These are phyloP conservation scores for Candida glucosophila DNA, from an alignment of 1,139 yeast genomes.

Conservation along the genomic window DNA sequence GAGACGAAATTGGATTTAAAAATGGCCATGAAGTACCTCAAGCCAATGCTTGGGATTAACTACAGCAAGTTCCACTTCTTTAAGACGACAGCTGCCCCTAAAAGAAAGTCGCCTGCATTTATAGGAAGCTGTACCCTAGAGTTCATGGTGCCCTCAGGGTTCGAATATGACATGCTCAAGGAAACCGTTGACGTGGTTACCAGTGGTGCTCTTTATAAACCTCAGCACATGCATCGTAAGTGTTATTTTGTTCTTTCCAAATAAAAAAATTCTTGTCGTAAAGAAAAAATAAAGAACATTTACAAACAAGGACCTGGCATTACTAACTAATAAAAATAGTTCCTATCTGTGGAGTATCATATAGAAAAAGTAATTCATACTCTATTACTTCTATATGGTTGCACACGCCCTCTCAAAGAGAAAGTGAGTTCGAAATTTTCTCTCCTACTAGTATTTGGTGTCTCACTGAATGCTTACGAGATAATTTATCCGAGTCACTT, in stretches of 20 bases:
- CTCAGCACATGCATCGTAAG: constrained; percentile 10
- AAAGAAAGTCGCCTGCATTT: constrained; percentile 6
- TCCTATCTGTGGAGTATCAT: constrained; percentile 13
- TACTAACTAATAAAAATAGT: constrained; percentile 8
- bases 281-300: too few relatives aligned
- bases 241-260: constrained; percentile 2
- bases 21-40: constrained; percentile 5
- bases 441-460: constrained; percentile 5
- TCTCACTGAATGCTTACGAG: constrained; percentile 9
- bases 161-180: constrained; percentile 8
- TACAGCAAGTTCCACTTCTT: constrained; percentile 9
- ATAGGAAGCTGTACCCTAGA: constrained; percentile 7
- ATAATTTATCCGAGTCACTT: constrained; percentile 5
- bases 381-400: constrained; percentile 16
- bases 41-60: constrained; percentile 3
- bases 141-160: constrained; percentile 6
- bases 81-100: constrained; percentile 10
- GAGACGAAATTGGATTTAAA: constrained; percentile 12
- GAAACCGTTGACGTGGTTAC: constrained; percentile 6
- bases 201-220: constrained; percentile 9
- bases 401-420: constrained; percentile 8
- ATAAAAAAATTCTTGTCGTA: too few relatives aligned
- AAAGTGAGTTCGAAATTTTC: constrained; percentile 4
- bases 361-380: constrained; percentile 10
- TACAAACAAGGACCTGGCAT: constrained; percentile 1